These are phyloP conservation scores for Penicillium sp. DNA, from an alignment of 2,329 filamentous ascomycete species.

Conservation along the genomic window DNA sequence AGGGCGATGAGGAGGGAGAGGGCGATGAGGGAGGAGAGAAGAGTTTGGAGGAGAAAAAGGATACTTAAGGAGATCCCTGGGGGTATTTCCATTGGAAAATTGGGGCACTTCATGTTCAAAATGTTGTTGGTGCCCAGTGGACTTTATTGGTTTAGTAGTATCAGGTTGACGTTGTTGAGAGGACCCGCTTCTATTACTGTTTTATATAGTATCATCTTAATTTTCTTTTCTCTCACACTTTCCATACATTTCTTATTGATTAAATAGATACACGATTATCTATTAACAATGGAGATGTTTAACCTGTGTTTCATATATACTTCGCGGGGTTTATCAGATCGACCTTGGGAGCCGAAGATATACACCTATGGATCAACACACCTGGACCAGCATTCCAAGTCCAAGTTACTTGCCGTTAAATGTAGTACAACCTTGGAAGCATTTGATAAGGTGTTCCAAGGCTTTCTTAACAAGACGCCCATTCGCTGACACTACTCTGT, in stretches of 20 bases:
- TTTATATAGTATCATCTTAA: neutral
- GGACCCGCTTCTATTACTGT: neutral
- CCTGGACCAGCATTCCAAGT: too few species aligned
- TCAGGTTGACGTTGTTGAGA: neutral
- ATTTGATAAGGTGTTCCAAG: too few species aligned
- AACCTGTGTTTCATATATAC: too few species aligned
- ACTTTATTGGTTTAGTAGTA: neutral
- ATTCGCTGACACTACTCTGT: neutral
- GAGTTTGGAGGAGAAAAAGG: slow-evolving; percentile 6
- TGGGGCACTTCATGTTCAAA: too few species aligned
- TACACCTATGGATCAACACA: too few species aligned
- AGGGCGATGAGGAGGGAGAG: neutral
- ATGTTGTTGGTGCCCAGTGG: neutral
- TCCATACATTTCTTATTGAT: neutral
- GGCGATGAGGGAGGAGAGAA: neutral
- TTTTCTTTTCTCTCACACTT: neutral
- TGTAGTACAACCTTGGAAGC: too few species aligned
- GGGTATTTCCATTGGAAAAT: neutral
- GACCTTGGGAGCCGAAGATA: too few species aligned
- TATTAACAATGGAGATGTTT: neutral
- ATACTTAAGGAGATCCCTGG: neutral
- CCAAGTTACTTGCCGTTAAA: too few species aligned
- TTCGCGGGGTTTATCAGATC: too few species aligned
- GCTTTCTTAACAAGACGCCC: neutral
- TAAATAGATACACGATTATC: neutral